Percentiles rank a stretch among this genome's conserved stretches.
phyloP scores from a whole-genome alignment of 805 yeast genomes.

The Starmerella tilneyi region DNA sequence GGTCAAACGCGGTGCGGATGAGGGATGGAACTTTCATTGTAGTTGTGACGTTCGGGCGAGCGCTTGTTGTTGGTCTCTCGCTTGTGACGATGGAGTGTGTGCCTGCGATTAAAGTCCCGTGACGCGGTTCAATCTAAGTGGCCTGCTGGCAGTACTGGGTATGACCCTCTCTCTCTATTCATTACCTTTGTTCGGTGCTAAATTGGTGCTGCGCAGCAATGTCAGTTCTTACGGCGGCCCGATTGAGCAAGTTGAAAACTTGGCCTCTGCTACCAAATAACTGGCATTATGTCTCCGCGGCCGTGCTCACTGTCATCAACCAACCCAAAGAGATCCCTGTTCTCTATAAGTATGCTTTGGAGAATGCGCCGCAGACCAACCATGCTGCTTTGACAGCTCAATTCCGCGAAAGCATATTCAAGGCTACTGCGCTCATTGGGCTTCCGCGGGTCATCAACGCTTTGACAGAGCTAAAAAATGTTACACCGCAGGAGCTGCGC shows the following conservation, averaged over 20 bases:
- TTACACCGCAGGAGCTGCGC: slow-evolving; percentile 48
- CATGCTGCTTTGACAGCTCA: slow-evolving; percentile 39
- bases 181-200: too few species aligned
- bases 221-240: slow-evolving; percentile 40
- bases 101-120: too few species aligned
- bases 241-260: slow-evolving; percentile 44
- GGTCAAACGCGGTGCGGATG: slow-evolving; percentile 28
- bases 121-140: too few species aligned
- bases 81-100: too few species aligned
- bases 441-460: slow-evolving; percentile 79
- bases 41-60: too few species aligned
- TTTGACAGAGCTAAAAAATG: slow-evolving; percentile 49
- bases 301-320: slow-evolving; percentile 71
- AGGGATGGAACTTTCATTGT: slow-evolving; percentile 28
- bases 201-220: too few species aligned
- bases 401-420: slow-evolving; percentile 66
- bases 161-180: too few species aligned
- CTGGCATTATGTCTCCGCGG: slow-evolving; percentile 76
- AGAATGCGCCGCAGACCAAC: slow-evolving; percentile 18
- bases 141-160: background rate
- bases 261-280: slow-evolving; percentile 45
- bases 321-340: slow-evolving; percentile 70
- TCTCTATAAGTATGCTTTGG: slow-evolving; percentile 58
- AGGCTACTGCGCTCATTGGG: slow-evolving; percentile 70
- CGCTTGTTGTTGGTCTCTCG: too few species aligned